Conservation (phyloP, 306 rosid species). For the Amphicarpaea edgeworthii region DNA sequence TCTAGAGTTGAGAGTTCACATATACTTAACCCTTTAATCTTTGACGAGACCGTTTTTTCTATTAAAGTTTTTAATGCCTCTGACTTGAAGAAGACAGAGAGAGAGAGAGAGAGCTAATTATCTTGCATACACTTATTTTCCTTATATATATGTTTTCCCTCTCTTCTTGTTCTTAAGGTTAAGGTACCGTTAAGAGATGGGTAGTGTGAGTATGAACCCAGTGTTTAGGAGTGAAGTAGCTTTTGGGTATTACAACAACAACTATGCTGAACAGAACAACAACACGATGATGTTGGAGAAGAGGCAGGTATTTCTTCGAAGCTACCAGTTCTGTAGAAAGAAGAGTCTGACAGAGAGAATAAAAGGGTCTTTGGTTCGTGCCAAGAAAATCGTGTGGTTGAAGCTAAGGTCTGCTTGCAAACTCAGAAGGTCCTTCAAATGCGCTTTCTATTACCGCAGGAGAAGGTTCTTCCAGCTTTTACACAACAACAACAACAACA, state of each 20-base stretch:
- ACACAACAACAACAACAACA: slow-evolving; percentile 42
- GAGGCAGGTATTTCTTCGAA: slow-evolving; percentile 81
- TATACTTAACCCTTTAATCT: background rate
- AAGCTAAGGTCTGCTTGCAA: slow-evolving; percentile 61
- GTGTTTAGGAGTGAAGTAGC: slow-evolving; percentile 60
- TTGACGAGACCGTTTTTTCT: background rate
- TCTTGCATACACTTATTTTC: background rate
- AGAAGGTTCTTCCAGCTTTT: slow-evolving; percentile 64
- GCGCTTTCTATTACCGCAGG: slow-evolving; percentile 64
- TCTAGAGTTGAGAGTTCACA: slow-evolving; percentile 7
- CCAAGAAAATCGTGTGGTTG: slow-evolving; percentile 65
- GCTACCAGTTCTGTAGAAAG: slow-evolving; percentile 85
- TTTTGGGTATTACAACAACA: slow-evolving; percentile 41
- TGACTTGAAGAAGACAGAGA: slow-evolving; percentile 4
- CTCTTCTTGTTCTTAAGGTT: background rate
- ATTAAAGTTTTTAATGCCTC: background rate
- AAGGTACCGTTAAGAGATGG: no score
- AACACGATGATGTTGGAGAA: slow-evolving; percentile 75
- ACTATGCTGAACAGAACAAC: slow-evolving; percentile 51
- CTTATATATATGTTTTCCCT: background rate
- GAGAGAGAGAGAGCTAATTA: no score
- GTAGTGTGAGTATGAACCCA: slow-evolving; percentile 43
- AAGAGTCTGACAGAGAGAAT: slow-evolving; percentile 69
- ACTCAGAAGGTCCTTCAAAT: slow-evolving; percentile 49
- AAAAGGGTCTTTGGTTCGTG: slow-evolving; percentile 64